Percentiles rank a stretch among this genome's conserved stretches.
These are phyloP conservation scores for Chytridium lagenaria DNA, from an alignment of 371 early-diverging fungal genomes.

Conservation along the genomic window DNA sequence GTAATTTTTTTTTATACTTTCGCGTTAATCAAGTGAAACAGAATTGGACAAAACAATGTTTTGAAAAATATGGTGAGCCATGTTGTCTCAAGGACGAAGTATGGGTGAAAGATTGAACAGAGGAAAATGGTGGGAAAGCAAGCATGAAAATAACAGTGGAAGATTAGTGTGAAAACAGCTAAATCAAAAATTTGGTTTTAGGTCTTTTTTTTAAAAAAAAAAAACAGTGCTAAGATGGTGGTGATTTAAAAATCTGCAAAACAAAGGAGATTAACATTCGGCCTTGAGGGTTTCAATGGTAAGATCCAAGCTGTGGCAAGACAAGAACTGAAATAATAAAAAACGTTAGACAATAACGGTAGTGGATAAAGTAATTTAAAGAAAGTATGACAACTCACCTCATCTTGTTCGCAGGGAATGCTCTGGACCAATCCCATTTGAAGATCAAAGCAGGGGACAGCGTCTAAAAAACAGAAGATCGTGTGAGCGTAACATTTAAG, in stretches of 20 bases:
- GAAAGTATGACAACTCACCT: not conserved
- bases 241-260: no score
- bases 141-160: not conserved
- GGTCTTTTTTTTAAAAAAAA: no score
- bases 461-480: slow-evolving; percentile 21
- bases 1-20: no score
- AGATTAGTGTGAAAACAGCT: no score
- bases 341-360: not conserved
- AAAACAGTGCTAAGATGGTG: no score
- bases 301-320: slow-evolving; percentile 15
- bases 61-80: no score
- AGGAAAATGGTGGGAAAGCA: no score
- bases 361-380: slow-evolving; percentile 7
- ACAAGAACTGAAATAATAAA: slow-evolving; percentile 10
- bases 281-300: not conserved
- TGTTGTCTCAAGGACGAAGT: not conserved
- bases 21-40: no score
- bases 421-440: slow-evolving; percentile 28
- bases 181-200: no score
- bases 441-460: slow-evolving; percentile 31
- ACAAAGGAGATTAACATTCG: not conserved
- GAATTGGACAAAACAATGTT: no score
- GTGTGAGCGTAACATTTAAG: not conserved
- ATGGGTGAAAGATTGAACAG: not conserved
- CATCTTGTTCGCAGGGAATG: slow-evolving; percentile 22